A percentile compares a stretch with the other conserved stretches of the same genome.
Evolutionary conservation across 1,284 basidiomycete genomes (phyloP).

Genomic region (Vanrija sp.): DNA sequence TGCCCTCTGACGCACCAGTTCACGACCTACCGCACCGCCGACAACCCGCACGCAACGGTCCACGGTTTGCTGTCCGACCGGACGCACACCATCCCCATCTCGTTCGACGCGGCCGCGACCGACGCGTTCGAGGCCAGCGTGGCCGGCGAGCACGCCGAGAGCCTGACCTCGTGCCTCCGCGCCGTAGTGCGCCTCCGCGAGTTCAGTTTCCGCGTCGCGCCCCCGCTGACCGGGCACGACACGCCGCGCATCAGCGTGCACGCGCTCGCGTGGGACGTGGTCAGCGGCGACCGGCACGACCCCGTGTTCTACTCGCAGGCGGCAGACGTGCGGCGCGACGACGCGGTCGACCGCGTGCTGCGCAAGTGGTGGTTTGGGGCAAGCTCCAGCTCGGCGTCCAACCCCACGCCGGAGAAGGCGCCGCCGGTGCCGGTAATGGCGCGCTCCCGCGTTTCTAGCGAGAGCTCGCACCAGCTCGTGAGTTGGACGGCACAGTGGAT

Average conservation of each 20-base stretch:
- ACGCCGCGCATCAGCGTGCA: conserved; percentile 22
- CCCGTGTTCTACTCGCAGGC: conserved; percentile 21
- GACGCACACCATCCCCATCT: conserved; percentile 23
- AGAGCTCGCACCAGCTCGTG: not conserved
- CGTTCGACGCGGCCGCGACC: conserved; percentile 26
- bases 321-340: conserved; percentile 16
- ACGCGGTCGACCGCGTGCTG: conserved; percentile 18
- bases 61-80: conserved; percentile 22
- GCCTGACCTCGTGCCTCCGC: conserved; percentile 26
- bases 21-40: conserved; percentile 10
- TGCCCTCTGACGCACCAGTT: conserved; percentile 13
- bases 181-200: conserved; percentile 20
- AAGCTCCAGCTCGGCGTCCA: not conserved
- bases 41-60: conserved; percentile 12
- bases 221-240: not conserved
- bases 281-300: conserved; percentile 20
- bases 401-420: not conserved
- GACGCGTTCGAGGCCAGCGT: conserved; percentile 27
- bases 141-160: conserved; percentile 17
- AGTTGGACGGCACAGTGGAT: too few relatives aligned
- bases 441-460: too few relatives aligned
- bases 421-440: not conserved
- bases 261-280: conserved; percentile 25
- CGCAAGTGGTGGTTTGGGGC: conserved; percentile 38
- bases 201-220: conserved; percentile 11